Evolutionary conservation across 768 basidiomycete genomes (phyloP).

Genomic region (Neoboletus subvelutipes): DNA sequence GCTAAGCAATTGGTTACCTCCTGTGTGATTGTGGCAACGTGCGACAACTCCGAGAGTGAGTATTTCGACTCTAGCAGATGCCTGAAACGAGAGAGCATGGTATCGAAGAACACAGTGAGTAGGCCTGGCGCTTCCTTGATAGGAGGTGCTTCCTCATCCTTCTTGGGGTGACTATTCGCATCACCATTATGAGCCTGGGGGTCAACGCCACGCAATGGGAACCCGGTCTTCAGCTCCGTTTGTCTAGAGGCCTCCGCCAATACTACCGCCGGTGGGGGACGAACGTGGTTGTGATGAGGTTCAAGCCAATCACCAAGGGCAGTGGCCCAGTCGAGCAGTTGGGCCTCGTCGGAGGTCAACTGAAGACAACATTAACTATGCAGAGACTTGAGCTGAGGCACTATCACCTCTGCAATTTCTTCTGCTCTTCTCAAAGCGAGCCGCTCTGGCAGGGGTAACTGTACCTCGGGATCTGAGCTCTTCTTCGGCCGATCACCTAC

Average conservation of each 20-base stretch:
- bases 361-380: conserved; percentile 28
- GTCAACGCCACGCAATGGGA: conserved; percentile 65
- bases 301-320: conserved; percentile 74
- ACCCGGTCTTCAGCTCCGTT: conserved; percentile 67
- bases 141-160: conserved; percentile 70
- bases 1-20: conserved; percentile 46
- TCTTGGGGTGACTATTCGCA: conserved; percentile 50
- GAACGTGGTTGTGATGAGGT: conserved; percentile 70
- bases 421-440: conserved; percentile 48
- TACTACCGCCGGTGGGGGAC: conserved; percentile 68
- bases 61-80: conserved; percentile 37
- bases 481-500: conserved; percentile 80
- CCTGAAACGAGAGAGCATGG: conserved; percentile 53
- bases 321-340: conserved; percentile 57
- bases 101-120: conserved; percentile 60
- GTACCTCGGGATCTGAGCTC: conserved; percentile 47
- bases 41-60: conserved; percentile 59
- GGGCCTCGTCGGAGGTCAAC: conserved; percentile 65
- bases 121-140: conserved; percentile 59
- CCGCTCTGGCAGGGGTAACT: conserved; percentile 57
- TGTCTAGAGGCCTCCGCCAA: conserved; percentile 75
- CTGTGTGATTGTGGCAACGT: conserved; percentile 70
- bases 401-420: conserved; percentile 53
- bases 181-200: conserved; percentile 34
- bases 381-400: conserved; percentile 1